Conservation (phyloP, 495 filamentous ascomycete species). For the Xylaria curta region DNA sequence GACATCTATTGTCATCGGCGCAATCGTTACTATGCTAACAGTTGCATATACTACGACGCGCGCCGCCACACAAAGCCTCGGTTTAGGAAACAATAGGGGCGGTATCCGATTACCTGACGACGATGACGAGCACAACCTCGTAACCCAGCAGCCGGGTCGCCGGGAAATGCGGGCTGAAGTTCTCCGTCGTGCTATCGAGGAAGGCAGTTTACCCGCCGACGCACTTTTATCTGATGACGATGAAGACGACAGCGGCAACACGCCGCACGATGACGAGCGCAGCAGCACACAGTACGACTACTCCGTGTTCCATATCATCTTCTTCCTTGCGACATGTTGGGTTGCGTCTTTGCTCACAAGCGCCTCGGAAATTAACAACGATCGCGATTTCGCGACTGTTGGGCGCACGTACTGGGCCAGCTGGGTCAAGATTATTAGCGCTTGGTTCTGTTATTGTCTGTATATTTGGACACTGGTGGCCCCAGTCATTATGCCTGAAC, state of each 20-base stretch:
- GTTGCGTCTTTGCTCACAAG: constrained; percentile 91
- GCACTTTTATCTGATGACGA: constrained; percentile 84
- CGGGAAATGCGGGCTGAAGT: constrained; percentile 92
- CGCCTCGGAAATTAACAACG: constrained; percentile 65
- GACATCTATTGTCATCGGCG: constrained; percentile 86
- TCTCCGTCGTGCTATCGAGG: constrained; percentile 88
- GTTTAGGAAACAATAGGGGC: constrained; percentile 69
- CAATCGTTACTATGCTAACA: constrained; percentile 94
- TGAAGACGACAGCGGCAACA: constrained; percentile 64
- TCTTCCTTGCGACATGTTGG: constrained; percentile 95
- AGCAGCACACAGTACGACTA: constrained; percentile 94
- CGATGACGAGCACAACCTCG: constrained; percentile 80
- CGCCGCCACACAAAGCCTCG: constrained; percentile 92
- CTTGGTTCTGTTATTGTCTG: constrained; percentile 95
- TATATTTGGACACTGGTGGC: constrained; percentile 93
- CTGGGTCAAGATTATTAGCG: constrained; percentile 98
- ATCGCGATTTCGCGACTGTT: constrained; percentile 84
- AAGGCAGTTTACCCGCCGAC: constrained; percentile 88
- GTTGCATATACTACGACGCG: constrained; percentile 97
- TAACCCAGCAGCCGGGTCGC: constrained; percentile 86
- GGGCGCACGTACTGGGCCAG: constrained; percentile 96
- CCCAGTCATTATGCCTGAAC: constrained; percentile 82
- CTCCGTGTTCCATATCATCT: constrained; percentile 95
- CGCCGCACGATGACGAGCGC: constrained; percentile 85
- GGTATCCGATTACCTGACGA: constrained; percentile 69